Evolutionary conservation across 768 basidiomycete species (phyloP).

Genomic region (Strobilomyces dryophilus): DNA sequence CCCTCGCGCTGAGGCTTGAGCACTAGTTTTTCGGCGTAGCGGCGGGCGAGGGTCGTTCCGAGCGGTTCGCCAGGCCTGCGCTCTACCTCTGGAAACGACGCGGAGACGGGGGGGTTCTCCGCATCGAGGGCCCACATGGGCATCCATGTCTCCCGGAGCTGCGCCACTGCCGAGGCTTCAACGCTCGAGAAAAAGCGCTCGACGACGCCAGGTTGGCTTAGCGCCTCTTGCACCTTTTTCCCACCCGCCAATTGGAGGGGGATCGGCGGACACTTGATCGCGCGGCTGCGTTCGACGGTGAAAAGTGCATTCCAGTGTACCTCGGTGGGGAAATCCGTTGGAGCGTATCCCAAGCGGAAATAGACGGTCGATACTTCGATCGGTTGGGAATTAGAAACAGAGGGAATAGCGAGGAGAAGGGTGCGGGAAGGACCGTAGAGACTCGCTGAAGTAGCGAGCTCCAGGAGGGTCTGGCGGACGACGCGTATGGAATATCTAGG

Average conservation of each 20-base stretch:
- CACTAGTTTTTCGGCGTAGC: slow-evolving; percentile 55
- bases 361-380: slow-evolving; percentile 86
- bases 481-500: slow-evolving; percentile 70
- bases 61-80: slow-evolving; percentile 10
- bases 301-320: slow-evolving; percentile 70
- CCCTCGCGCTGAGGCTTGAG: slow-evolving; percentile 98
- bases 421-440: slow-evolving; percentile 43
- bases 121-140: slow-evolving; percentile 77
- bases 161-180: slow-evolving; percentile 31
- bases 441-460: slow-evolving; percentile 56
- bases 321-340: slow-evolving; percentile 68
- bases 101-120: background rate
- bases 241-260: slow-evolving; percentile 92
- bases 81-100: background rate
- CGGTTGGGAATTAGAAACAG: slow-evolving; percentile 4
- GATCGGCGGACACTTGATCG: slow-evolving; percentile 92
- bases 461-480: slow-evolving; percentile 70
- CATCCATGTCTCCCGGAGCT: slow-evolving; percentile 77
- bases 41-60: slow-evolving; percentile 21
- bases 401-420: slow-evolving; percentile 34
- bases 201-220: slow-evolving; percentile 68
- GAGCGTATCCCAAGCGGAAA: slow-evolving; percentile 87
- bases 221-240: slow-evolving; percentile 92
- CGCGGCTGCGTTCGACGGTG: slow-evolving; percentile 71
- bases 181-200: slow-evolving; percentile 61